These are phyloP conservation scores for Geosmithia flava DNA, from an alignment of 2,329 filamentous ascomycete genomes.

Conservation along the genomic window DNA sequence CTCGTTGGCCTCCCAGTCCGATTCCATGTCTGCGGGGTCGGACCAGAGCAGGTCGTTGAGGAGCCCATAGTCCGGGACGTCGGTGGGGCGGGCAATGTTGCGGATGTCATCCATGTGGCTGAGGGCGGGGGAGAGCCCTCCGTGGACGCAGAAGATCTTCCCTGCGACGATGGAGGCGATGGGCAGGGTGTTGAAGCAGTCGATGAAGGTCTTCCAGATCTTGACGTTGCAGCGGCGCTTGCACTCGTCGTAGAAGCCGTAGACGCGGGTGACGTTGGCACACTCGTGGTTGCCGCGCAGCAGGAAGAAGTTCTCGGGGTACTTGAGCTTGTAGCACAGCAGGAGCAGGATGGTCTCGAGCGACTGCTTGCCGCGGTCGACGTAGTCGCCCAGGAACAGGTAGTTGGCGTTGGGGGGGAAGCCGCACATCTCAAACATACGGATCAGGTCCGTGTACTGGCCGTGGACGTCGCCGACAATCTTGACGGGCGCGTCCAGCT, in stretches of 20 bases:
- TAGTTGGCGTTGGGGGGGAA: slow-evolving; percentile 90
- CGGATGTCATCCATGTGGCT: slow-evolving; percentile 98
- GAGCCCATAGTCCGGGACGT: slow-evolving; percentile 92
- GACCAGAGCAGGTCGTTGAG: slow-evolving; percentile 96
- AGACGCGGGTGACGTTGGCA: slow-evolving; percentile 88
- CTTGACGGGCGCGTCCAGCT: slow-evolving; percentile 90
- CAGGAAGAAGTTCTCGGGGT: slow-evolving; percentile 94
- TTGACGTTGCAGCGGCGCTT: slow-evolving; percentile 94
- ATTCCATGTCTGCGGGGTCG: slow-evolving; percentile 94
- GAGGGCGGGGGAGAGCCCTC: slow-evolving; percentile 81
- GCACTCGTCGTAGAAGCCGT: slow-evolving; percentile 97
- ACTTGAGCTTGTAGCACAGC: slow-evolving; percentile 94
- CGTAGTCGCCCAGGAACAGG: slow-evolving; percentile 90
- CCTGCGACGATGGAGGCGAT: slow-evolving; percentile 94
- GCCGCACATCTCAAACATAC: slow-evolving; percentile 97
- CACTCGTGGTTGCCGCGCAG: slow-evolving; percentile 93
- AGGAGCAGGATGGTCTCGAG: slow-evolving; percentile 88
- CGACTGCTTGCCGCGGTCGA: slow-evolving; percentile 91
- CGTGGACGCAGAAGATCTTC: slow-evolving; percentile 97
- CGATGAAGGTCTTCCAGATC: slow-evolving; percentile 95
- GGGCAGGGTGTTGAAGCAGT: slow-evolving; percentile 90
- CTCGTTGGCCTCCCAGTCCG: slow-evolving; percentile 96
- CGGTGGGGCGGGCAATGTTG: slow-evolving; percentile 87
- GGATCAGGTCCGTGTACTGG: slow-evolving; percentile 90
- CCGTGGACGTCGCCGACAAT: slow-evolving; percentile 96